Percentiles rank a stretch among this genome's conserved stretches.
phyloP scores from a whole-genome alignment of 208 protist species.

The Acanthamoeba polyphaga region DNA sequence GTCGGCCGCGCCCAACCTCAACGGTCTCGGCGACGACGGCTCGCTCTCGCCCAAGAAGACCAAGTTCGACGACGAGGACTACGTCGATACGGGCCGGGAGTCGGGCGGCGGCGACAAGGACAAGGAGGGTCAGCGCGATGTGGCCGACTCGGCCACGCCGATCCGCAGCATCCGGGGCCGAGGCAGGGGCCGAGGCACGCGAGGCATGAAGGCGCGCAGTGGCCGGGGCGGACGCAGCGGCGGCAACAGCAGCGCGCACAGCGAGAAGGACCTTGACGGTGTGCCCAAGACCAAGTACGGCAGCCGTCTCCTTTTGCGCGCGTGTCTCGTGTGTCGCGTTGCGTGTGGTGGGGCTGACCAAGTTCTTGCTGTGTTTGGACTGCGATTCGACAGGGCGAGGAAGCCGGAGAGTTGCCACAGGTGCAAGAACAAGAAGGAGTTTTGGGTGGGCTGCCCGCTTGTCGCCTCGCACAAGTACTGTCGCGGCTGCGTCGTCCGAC shows the following conservation, averaged over 20 bases:
- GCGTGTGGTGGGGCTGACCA: no score
- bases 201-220: background rate
- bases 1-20: background rate
- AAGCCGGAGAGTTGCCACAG: constrained; percentile 9
- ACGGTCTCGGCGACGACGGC: background rate
- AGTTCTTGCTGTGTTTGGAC: no score
- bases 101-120: background rate
- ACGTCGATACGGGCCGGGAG: background rate
- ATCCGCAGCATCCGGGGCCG: background rate
- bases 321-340: background rate
- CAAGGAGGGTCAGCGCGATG: background rate
- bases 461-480: constrained; percentile 40
- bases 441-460: constrained; percentile 45
- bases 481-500: constrained; percentile 13
- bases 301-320: background rate
- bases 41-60: background rate
- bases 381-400: background rate
- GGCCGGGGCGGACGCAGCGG: background rate
- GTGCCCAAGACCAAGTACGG: constrained; percentile 7
- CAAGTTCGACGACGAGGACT: constrained; percentile 22
- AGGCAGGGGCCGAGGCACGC: background rate
- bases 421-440: constrained; percentile 60
- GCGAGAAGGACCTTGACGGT: constrained; percentile 10
- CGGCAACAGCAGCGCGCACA: background rate
- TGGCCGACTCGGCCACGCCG: background rate